Conservation (phyloP, 2,329 filamentous ascomycete species). For the Cryphonectria naterciae region DNA sequence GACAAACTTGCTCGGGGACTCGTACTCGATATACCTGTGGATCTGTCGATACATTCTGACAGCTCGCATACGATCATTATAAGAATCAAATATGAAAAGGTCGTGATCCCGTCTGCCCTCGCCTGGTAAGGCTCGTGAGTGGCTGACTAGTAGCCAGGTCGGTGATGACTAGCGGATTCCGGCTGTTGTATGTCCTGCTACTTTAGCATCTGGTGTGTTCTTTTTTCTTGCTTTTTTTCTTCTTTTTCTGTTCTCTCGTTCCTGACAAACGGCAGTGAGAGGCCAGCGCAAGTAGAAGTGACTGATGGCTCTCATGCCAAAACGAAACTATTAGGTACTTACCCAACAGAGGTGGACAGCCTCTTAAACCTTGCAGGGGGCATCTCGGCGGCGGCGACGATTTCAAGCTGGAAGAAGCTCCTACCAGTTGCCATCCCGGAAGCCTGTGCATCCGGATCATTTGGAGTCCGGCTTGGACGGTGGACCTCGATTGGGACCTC, state of each 20-base stretch:
- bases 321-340: not conserved
- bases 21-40: not conserved
- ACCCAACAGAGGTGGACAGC: no score
- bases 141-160: conserved; percentile 20
- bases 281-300: not conserved
- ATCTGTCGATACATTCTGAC: not conserved
- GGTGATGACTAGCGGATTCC: conserved; percentile 15
- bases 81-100: not conserved
- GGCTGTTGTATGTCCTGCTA: conserved; percentile 17
- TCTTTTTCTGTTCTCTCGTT: not conserved
- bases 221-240: not conserved
- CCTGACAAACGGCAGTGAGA: not conserved
- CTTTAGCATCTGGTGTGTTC: not conserved
- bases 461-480: not conserved
- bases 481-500: not conserved
- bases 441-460: not conserved
- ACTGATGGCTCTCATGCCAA: not conserved
- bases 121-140: conserved; percentile 19
- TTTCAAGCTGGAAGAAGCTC: not conserved
- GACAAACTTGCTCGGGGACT: no score
- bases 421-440: not conserved
- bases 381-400: not conserved
- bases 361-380: no score
- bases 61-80: conserved; percentile 18
- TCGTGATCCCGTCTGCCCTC: conserved; percentile 18